These are phyloP conservation scores for Pleurotus pulmonarius DNA, from an alignment of 768 basidiomycete genomes.

Conservation along the genomic window DNA sequence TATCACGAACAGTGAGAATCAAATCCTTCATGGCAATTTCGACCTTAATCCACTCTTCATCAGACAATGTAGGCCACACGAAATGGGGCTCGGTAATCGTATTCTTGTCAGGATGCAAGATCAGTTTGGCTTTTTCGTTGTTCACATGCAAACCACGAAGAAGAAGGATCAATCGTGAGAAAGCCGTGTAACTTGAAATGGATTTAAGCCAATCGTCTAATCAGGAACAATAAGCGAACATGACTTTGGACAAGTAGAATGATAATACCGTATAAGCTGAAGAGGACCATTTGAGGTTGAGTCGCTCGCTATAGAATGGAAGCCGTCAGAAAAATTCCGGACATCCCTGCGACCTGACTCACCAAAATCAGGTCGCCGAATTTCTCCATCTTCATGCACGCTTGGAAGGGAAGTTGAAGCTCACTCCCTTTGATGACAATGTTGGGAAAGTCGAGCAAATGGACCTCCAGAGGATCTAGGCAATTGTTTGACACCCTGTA, in stretches of 20 bases:
- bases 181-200: constrained; percentile 98
- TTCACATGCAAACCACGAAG: constrained; percentile 98
- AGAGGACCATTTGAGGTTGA: constrained; percentile 98
- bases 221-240: constrained; percentile 1
- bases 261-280: constrained; percentile 83
- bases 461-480: constrained; percentile 90
- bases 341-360: constrained; percentile 12
- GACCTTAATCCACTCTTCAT: constrained; percentile 99
- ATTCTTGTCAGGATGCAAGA: constrained; percentile 94
- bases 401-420: constrained; percentile 97
- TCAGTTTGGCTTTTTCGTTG: constrained; percentile 99
- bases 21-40: constrained; percentile 99
- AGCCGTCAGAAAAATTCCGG: constrained; percentile 1
- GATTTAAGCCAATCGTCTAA: constrained; percentile 98
- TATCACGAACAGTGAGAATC: constrained; percentile 68
- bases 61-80: constrained; percentile 90
- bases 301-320: constrained; percentile 67
- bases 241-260: neutral
- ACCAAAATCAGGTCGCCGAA: constrained; percentile 96
- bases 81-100: constrained; percentile 98
- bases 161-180: constrained; percentile 95
- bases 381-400: constrained; percentile 99
- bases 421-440: constrained; percentile 99
- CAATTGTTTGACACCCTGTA: neutral
- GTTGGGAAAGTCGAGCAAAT: constrained; percentile 99